These are phyloP conservation scores for Carpinus viminea DNA, from an alignment of 306 rosid genomes.

Conservation along the genomic window DNA sequence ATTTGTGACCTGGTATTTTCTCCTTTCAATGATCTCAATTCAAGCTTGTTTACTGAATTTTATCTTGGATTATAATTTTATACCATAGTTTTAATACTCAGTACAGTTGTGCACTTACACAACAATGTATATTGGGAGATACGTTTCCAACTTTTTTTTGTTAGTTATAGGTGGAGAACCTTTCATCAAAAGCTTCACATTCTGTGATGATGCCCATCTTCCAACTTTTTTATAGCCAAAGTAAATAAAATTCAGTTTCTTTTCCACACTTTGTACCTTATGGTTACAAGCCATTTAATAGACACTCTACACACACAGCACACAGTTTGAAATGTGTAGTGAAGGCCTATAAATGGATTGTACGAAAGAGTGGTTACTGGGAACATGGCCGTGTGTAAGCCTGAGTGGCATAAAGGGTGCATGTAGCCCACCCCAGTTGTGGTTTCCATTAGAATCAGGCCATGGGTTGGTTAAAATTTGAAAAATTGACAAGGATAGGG, in stretches of 20 bases:
- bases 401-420: neutral
- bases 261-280: neutral
- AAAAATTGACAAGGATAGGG: no score
- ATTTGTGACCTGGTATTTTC: neutral
- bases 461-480: no score
- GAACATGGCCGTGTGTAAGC: neutral
- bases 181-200: neutral
- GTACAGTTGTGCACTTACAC: neutral
- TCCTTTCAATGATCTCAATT: neutral
- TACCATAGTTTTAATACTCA: no score
- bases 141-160: neutral
- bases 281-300: no score
- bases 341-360: neutral
- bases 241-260: neutral
- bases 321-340: neutral
- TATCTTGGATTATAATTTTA: neutral
- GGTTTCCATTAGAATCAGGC: no score
- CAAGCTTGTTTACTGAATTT: neutral
- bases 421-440: neutral
- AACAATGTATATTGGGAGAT: neutral
- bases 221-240: neutral
- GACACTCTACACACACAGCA: neutral
- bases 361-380: neutral
- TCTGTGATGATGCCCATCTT: neutral
- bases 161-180: neutral